phyloP scores from a whole-genome alignment of 1,139 yeast species.

The Taiozyma sp. region DNA sequence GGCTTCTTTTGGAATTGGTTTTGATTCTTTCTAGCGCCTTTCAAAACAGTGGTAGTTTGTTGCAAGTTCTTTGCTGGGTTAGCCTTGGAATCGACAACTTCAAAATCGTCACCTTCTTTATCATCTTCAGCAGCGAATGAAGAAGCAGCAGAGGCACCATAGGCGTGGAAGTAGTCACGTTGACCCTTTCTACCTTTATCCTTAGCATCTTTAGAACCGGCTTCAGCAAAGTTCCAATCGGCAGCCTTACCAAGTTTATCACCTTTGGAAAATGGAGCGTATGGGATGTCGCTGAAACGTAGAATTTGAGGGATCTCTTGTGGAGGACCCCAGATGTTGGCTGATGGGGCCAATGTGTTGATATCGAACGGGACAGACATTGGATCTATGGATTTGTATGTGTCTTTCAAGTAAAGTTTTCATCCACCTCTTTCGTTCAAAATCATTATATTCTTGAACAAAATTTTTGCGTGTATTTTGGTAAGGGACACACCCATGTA shows the following conservation, averaged over 20 bases:
- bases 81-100: constrained; percentile 41
- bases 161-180: constrained; percentile 60
- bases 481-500: not conserved
- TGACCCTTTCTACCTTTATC: constrained; percentile 29
- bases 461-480: not conserved
- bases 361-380: constrained; percentile 23
- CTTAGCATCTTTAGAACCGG: constrained; percentile 39
- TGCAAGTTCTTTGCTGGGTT: constrained; percentile 9
- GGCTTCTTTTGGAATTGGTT: constrained; percentile 3
- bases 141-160: constrained; percentile 58
- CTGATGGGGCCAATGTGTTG: constrained; percentile 16
- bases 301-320: constrained; percentile 37
- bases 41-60: constrained; percentile 15
- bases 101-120: constrained; percentile 40
- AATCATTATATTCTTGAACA: not conserved
- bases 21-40: constrained; percentile 10
- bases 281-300: constrained; percentile 53
- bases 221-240: constrained; percentile 49
- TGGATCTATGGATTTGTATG: not conserved
- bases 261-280: constrained; percentile 60
- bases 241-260: constrained; percentile 64
- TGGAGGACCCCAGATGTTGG: constrained; percentile 56
- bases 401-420: not conserved
- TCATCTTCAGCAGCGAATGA: constrained; percentile 47
- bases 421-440: no score